Conservation (phyloP, 345 rosid species). For the Xanthoceras sorbifolium region DNA sequence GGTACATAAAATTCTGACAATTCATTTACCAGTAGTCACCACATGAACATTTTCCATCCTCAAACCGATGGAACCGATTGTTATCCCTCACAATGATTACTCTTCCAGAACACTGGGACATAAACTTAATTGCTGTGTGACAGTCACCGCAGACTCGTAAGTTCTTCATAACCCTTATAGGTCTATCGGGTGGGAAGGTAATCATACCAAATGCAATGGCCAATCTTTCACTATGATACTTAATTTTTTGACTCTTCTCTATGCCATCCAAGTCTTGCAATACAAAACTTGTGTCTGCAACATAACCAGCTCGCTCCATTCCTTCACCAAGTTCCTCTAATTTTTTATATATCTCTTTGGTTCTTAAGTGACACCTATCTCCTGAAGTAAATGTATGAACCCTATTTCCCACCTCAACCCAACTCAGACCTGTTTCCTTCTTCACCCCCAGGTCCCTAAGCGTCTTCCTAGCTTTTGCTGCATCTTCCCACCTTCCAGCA, state of each 20-base stretch:
- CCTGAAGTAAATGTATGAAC: slow-evolving; percentile 88
- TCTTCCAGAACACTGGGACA: slow-evolving; percentile 76
- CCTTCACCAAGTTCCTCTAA: slow-evolving; percentile 73
- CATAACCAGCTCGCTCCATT: slow-evolving; percentile 85
- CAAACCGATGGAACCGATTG: slow-evolving; percentile 80
- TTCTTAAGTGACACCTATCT: slow-evolving; percentile 57
- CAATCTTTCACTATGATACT: slow-evolving; percentile 81
- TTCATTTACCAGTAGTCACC: slow-evolving; percentile 78
- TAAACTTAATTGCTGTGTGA: slow-evolving; percentile 78
- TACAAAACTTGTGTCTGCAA: slow-evolving; percentile 81
- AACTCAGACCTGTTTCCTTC: slow-evolving; percentile 90
- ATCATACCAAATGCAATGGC: slow-evolving; percentile 82
- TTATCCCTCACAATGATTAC: slow-evolving; percentile 84
- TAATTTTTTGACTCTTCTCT: slow-evolving; percentile 72
- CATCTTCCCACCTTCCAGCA: slow-evolving; percentile 81
- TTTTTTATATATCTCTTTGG: slow-evolving; percentile 67
- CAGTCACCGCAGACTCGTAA: slow-evolving; percentile 90
- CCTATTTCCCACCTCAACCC: slow-evolving; percentile 89
- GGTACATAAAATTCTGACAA: slow-evolving; percentile 7
- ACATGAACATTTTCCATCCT: slow-evolving; percentile 84
- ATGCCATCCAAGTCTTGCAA: slow-evolving; percentile 61
- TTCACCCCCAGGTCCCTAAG: slow-evolving; percentile 77
- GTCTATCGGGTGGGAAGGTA: slow-evolving; percentile 57
- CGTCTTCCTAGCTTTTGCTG: slow-evolving; percentile 79
- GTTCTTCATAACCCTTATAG: slow-evolving; percentile 82